Percentiles rank a stretch among this genome's conserved stretches.
Evolutionary conservation across 1,139 yeast genomes (phyloP).

Genomic region (Kluyveromyces sp.): DNA sequence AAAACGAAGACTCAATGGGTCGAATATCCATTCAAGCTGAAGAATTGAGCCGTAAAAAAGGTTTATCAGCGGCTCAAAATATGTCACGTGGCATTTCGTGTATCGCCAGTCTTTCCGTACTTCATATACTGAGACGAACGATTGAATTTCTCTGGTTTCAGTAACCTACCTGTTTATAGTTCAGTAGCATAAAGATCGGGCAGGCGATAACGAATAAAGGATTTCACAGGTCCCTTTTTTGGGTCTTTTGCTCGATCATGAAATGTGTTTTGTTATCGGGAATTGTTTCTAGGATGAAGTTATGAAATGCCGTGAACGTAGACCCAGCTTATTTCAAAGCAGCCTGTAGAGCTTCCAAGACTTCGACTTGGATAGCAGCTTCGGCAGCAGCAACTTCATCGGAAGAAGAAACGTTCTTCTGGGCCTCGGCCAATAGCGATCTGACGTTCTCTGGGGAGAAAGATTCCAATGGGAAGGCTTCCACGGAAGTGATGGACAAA

Average conservation of each 20-base stretch:
- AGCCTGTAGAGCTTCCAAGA: constrained; percentile 85
- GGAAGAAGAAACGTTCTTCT: constrained; percentile 78
- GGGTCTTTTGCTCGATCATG: constrained; percentile 4
- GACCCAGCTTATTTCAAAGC: constrained; percentile 60
- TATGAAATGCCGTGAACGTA: neutral
- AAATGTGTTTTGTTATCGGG: neutral
- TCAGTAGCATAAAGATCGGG: neutral
- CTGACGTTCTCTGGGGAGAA: constrained; percentile 78
- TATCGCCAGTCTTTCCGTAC: neutral
- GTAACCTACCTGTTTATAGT: too few species aligned
- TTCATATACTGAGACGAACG: too few species aligned
- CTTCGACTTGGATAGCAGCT: constrained; percentile 93
- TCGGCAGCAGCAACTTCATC: constrained; percentile 89
- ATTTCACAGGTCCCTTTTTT: neutral
- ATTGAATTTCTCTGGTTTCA: too few species aligned
- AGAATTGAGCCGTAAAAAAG: neutral
- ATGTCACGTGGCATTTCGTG: neutral
- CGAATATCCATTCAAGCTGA: neutral
- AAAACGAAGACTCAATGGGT: neutral
- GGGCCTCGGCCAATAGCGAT: constrained; percentile 85
- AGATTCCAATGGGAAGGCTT: constrained; percentile 89
- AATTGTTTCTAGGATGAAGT: neutral
- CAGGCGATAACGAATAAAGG: neutral
- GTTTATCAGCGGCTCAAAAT: neutral
- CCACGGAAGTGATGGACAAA: constrained; percentile 87